Evolutionary conservation across 352 stramenopile genomes (phyloP).

Genomic region (Blastocystis sp.): DNA sequence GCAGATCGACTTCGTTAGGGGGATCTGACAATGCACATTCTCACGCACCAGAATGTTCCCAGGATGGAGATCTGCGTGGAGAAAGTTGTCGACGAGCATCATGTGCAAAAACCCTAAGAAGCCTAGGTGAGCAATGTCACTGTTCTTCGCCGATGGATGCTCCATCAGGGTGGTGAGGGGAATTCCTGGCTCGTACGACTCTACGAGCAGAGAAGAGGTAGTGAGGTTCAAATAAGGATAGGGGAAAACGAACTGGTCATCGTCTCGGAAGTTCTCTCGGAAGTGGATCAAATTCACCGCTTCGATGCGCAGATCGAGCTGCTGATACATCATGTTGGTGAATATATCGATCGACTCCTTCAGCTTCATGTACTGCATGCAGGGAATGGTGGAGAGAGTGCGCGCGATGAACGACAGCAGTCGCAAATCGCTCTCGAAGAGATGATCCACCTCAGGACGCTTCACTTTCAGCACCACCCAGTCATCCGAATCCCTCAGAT

Average conservation of each 20-base stretch:
- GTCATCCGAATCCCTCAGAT: not conserved
- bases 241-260: slow-evolving; percentile 57
- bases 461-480: slow-evolving; percentile 58
- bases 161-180: not conserved
- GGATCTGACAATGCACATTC: slow-evolving; percentile 21
- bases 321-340: slow-evolving; percentile 6
- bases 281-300: slow-evolving; percentile 57
- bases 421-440: not conserved
- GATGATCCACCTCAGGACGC: not conserved
- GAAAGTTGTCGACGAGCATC: slow-evolving; percentile 72
- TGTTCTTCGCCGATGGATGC: slow-evolving; percentile 6
- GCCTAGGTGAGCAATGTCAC: not conserved
- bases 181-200: slow-evolving; percentile 30
- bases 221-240: slow-evolving; percentile 27
- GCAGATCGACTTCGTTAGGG: not conserved
- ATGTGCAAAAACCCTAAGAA: slow-evolving; percentile 71
- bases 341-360: not conserved
- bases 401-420: slow-evolving; percentile 1
- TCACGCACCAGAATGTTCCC: slow-evolving; percentile 60
- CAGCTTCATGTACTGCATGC: slow-evolving; percentile 16
- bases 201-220: not conserved
- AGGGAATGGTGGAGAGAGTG: not conserved
- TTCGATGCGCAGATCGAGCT: slow-evolving; percentile 47
- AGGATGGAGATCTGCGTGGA: slow-evolving; percentile 64
- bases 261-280: slow-evolving; percentile 50